Evolutionary conservation across 331 rosid genomes (phyloP), one percentile per base, ranked within the genome.

Genomic region (Malus hybrid): DNA sequence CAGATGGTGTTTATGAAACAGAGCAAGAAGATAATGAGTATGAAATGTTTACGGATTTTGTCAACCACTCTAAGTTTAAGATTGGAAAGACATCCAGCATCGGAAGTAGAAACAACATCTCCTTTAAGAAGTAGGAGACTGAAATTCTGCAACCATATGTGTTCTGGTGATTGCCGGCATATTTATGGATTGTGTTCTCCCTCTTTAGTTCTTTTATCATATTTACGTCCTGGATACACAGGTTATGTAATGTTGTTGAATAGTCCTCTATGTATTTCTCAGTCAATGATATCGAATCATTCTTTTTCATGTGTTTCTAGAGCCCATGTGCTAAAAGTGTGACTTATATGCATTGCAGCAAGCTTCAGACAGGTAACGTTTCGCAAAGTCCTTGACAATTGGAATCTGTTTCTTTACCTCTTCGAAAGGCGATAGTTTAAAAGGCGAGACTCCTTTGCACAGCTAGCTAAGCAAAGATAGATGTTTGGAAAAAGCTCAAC

Each of bases 61-160:
- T 81, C 19, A 48, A 65, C 48, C 81, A 62, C 3, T 5, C 84
- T 42, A 81, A 81, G 75, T 11, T 69, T 14, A 69, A 60, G 54
- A 77, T 77, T 29, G 29, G 65, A 16, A 69, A 61, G 80, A 31
- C 75, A 69, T 69, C 80, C 8, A 61, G 70, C 32, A 60, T 81
- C 50, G 81, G 84, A 56, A 81, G 78, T 78, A 46, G 27, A 59
- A 76, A 31, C 65, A 65, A 24, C 28, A 31, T 76, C 75, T 81
- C 84, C 44, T 81, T 76, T 42, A 56, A 76, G 24, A 71, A 71
- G 42, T 73, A 73, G 77, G 59, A 73, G 59, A 60, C 42, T 24
- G 36, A 11, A 44, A 44, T 10, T 4, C 50, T 44, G 0, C 50
- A 44, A 11, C 50, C 50, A 44, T 1, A 4, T 44, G 50, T 4